Conservation (phyloP, 371 early-diverging fungal species). For the Circinella minor region DNA sequence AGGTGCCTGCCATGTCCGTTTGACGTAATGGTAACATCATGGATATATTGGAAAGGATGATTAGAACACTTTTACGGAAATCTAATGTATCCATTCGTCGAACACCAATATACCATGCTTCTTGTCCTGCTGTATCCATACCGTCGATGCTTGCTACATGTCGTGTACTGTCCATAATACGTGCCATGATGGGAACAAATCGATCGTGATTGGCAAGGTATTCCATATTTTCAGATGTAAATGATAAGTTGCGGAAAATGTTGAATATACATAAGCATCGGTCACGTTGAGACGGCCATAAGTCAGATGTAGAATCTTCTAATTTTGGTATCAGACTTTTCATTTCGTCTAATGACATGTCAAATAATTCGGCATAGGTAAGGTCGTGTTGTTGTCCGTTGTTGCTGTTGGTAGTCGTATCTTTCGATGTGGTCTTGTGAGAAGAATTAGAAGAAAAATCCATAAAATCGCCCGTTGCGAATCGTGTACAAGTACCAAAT, state of each 20-base stretch:
- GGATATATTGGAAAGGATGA: slow-evolving; percentile 57
- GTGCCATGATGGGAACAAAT: slow-evolving; percentile 46
- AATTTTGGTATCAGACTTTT: slow-evolving; percentile 52
- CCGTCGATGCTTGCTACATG: slow-evolving; percentile 19
- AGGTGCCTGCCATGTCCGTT: slow-evolving; percentile 39
- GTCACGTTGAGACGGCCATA: slow-evolving; percentile 52
- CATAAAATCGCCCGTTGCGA: slow-evolving; percentile 7
- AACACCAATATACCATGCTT: slow-evolving; percentile 52
- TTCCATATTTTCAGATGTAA: slow-evolving; percentile 63
- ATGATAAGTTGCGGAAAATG: slow-evolving; percentile 68
- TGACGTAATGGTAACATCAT: slow-evolving; percentile 43
- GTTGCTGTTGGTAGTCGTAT: no score
- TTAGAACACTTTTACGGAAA: slow-evolving; percentile 59
- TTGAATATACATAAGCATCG: slow-evolving; percentile 56
- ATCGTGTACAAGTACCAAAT: slow-evolving; percentile 33
- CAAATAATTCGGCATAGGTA: slow-evolving; percentile 57
- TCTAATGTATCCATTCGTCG: slow-evolving; percentile 61
- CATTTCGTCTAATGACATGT: slow-evolving; percentile 62
- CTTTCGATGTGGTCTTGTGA: not conserved
- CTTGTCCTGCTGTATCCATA: slow-evolving; percentile 22
- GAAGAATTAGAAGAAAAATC: no score
- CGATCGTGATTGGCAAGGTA: slow-evolving; percentile 61
- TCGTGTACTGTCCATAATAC: slow-evolving; percentile 24
- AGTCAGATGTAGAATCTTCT: slow-evolving; percentile 45
- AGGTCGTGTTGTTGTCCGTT: slow-evolving; percentile 10